phyloP scores from a whole-genome alignment of 208 protist species.

The Lotmaria passim region DNA sequence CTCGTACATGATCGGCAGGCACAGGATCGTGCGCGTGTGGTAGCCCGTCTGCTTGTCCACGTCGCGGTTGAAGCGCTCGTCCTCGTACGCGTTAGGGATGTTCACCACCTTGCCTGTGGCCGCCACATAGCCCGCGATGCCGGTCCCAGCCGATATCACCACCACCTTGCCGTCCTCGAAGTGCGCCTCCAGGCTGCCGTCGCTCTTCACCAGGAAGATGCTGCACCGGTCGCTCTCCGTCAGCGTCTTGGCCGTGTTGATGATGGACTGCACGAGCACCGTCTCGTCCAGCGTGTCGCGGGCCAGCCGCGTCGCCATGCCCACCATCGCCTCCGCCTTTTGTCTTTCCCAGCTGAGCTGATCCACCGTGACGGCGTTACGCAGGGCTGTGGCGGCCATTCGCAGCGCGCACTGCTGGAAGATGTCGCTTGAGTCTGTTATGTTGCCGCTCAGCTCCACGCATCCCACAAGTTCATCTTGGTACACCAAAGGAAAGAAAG shows the following conservation, averaged over 20 bases:
- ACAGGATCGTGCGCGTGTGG: slow-evolving; percentile 74
- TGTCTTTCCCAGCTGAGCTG: slow-evolving; percentile 39
- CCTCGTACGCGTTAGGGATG: slow-evolving; percentile 72
- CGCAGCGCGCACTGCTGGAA: neutral
- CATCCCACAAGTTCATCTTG: slow-evolving; percentile 45
- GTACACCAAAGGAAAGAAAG: slow-evolving; percentile 48
- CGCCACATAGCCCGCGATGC: slow-evolving; percentile 78
- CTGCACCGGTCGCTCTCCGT: slow-evolving; percentile 79
- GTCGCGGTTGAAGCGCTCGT: slow-evolving; percentile 69
- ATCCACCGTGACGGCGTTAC: slow-evolving; percentile 32
- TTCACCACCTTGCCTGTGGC: slow-evolving; percentile 62
- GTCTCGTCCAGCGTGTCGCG: slow-evolving; percentile 81
- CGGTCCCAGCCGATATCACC: slow-evolving; percentile 47
- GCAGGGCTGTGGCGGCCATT: slow-evolving; percentile 20
- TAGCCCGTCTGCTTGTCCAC: slow-evolving; percentile 78
- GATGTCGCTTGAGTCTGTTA: neutral
- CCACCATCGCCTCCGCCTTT: slow-evolving; percentile 77
- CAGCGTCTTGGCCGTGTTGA: slow-evolving; percentile 75
- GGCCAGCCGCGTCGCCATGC: slow-evolving; percentile 80
- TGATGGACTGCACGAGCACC: slow-evolving; percentile 75
- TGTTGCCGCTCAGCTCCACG: slow-evolving; percentile 35
- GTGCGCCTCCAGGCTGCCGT: slow-evolving; percentile 62
- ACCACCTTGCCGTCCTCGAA: slow-evolving; percentile 79
- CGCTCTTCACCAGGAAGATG: slow-evolving; percentile 68
- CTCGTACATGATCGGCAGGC: slow-evolving; percentile 72